phyloP scores from a whole-genome alignment of 2,329 filamentous ascomycete genomes.

The Dothideomycetes sp. region DNA sequence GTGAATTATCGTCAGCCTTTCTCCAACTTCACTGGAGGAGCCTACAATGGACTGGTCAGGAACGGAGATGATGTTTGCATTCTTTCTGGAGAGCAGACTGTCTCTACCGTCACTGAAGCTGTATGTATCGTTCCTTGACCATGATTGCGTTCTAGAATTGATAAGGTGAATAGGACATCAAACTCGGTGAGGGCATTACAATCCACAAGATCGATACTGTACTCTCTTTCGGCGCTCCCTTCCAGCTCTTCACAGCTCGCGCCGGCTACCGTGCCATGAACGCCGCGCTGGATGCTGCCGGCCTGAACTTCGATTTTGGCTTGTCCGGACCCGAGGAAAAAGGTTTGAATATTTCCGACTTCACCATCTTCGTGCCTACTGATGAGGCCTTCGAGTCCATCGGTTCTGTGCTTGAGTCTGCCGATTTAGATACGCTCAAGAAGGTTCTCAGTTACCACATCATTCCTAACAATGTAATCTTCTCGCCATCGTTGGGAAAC shows the following conservation, averaged over 20 bases:
- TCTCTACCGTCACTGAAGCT: conserved; percentile 28
- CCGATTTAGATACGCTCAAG: conserved; percentile 23
- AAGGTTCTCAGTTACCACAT: conserved; percentile 30
- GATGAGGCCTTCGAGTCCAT: conserved; percentile 28
- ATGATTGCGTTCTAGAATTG: not conserved
- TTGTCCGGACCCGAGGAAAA: conserved; percentile 4
- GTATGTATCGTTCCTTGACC: conserved; percentile 5
- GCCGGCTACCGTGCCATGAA: conserved; percentile 10
- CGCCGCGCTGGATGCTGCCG: conserved; percentile 14
- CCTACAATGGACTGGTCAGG: conserved; percentile 29
- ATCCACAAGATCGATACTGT: conserved; percentile 18
- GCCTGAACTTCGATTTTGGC: conserved; percentile 6
- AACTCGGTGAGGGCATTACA: conserved; percentile 14
- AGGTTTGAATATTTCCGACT: conserved; percentile 12
- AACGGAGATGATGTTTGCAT: conserved; percentile 26
- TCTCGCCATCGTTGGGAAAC: conserved; percentile 26
- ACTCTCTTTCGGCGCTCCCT: conserved; percentile 11
- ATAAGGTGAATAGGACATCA: conserved; percentile 14
- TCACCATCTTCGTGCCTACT: conserved; percentile 18
- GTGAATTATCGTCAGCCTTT: conserved; percentile 28
- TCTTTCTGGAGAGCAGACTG: conserved; percentile 26
- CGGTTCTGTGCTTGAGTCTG: conserved; percentile 25
- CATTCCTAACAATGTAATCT: conserved; percentile 22
- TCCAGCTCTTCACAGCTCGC: conserved; percentile 7
- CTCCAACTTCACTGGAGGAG: conserved; percentile 30